Evolutionary conservation across 1,284 basidiomycete genomes (phyloP), one percentile per base, ranked within the genome.

Genomic region (Agaricales sp.): DNA sequence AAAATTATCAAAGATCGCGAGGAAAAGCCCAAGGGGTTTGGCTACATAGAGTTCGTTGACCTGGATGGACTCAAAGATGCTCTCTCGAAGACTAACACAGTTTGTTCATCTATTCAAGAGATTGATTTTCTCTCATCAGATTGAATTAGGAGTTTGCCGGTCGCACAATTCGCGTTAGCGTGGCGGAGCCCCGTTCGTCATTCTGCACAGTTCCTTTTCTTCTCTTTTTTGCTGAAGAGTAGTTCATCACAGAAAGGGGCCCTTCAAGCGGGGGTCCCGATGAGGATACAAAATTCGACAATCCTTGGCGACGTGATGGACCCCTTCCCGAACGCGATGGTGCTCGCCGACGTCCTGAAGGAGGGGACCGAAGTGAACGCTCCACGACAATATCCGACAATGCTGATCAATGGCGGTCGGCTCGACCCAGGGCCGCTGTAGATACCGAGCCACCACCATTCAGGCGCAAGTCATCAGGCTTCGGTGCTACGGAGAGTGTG

Each of bases 21-120:
- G 46, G 92, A 94, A 49, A 92, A 92, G 64, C 88, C 92, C 25
- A 98, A 97, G 67, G 96, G 96, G 1, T 99, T 97, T 67, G 96
- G 95, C 25, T 99, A 99, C 63, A 83, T 98, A 55, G 95, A 99
- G 64, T 99, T 98, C 61, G 77, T 74, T 35, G 83, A 85, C 48
- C 63, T 92, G 51, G 89, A 93, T 35, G 82, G 80, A 43, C 72
- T 98, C 54, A 93, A 92, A 68, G 80, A 83, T 49, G 95, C 87
- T 3, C 67, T 97, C 24, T 67, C 69, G 35, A 82, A 79, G 64
- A 74, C 63, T 30, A 82, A 82, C 51, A 67, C 70, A 47, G 87
- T 89, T 53, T 59, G 83, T 69, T 23, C 18, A 41, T 39, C 46
- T 35, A 23, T 30, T 24, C 46, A 49, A 47, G 11, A 48, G 46